Percentiles rank a stretch among this genome's conserved stretches.
phyloP scores from a whole-genome alignment of 306 rosid species.

The Pueraria montana region DNA sequence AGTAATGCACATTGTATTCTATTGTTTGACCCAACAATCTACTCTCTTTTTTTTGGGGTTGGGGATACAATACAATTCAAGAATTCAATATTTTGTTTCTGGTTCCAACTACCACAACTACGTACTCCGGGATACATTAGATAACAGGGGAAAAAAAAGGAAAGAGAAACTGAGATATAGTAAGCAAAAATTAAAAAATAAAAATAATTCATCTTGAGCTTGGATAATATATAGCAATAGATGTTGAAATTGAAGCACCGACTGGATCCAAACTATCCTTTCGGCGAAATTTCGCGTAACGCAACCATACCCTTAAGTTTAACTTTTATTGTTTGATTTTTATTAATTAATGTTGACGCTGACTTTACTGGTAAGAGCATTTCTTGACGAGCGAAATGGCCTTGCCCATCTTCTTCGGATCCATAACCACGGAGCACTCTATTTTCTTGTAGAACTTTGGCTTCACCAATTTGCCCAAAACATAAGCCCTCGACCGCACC shows the following conservation, averaged over 20 bases:
- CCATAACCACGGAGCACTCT: slow-evolving; percentile 69
- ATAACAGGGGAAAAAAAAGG: background rate
- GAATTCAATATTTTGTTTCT: background rate
- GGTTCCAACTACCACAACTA: background rate
- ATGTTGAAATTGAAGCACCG: slow-evolving; percentile 46
- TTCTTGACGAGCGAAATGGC: slow-evolving; percentile 65
- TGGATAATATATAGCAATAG: background rate
- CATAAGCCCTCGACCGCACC: slow-evolving; percentile 78
- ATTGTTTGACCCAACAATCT: background rate
- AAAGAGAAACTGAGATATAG: background rate
- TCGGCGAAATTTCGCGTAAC: background rate
- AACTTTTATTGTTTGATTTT: background rate
- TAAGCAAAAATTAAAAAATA: background rate
- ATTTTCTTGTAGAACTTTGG: slow-evolving; percentile 78
- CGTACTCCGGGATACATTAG: background rate
- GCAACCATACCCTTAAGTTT: background rate
- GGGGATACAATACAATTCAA: background rate
- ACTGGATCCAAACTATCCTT: slow-evolving; percentile 21
- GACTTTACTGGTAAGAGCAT: slow-evolving; percentile 60
- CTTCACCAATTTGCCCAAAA: slow-evolving; percentile 81
- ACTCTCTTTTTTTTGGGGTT: background rate
- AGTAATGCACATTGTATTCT: background rate
- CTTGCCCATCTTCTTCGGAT: slow-evolving; percentile 74
- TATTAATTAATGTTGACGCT: background rate
- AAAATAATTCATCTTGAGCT: background rate